Evolutionary conservation across 2,329 filamentous ascomycete genomes (phyloP), one percentile per base, ranked within the genome.

Genomic region (Ciborinia camelliae): DNA sequence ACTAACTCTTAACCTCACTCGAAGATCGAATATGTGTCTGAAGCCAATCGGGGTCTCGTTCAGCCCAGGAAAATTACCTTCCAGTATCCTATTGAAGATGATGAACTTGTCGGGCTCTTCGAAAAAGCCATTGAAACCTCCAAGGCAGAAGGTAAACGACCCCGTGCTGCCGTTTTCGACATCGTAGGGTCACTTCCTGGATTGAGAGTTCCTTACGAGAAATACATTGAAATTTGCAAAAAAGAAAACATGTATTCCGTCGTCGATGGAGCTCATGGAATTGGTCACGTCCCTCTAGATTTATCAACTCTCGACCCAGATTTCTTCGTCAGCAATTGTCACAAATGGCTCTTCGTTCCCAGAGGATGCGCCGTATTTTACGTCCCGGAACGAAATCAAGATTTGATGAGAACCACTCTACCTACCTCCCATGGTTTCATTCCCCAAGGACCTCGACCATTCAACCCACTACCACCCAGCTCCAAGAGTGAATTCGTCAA

Each of bases 281-380:
- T 96, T 30, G 94, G 94, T 2, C 89, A 95, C 76, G 82, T 97
- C 9, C 80, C 83, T 0, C 76, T 97, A 9, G 85, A 96, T 75
- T 77, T 97, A 18, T 68, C 74, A 0, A 75, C 77, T 4, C 78
- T 92, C 3, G 84, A 92, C 68, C 88, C 92, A 0, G 93, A 97
- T 76, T 97, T 96, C 78, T 91, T 96, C 73, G 84, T 94, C 18
- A 89, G 83, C 63, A 97, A 97, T 75, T 91, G 87, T 71, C 91
- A 96, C 79, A 96, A 96, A 80, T 98, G 94, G 94, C 85, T 97
- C 9, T 88, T 86, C 73, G 85, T 86, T 0, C 94, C 93, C 0
- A 86, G 93, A 39, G 89, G 88, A 20, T 92, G 90, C 74, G 92
- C 92, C 3, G 80, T 95, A 4, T 85, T 97, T 69, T 90, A 96